phyloP scores from a whole-genome alignment of 2,329 filamentous ascomycete species.

The Colletotrichum caudatum region DNA sequence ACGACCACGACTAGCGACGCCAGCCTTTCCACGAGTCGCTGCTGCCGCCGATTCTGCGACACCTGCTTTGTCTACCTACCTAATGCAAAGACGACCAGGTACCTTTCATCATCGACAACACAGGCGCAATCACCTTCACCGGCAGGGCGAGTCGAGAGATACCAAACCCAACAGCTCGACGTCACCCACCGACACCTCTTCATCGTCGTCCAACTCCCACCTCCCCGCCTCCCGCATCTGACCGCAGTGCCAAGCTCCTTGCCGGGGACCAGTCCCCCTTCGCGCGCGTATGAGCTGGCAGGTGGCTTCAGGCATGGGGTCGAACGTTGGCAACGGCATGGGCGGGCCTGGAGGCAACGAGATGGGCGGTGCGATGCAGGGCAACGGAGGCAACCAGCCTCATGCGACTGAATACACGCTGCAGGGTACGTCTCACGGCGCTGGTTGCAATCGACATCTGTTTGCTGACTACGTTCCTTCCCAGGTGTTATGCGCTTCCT shows the following conservation, averaged over 20 bases:
- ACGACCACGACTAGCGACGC: conserved; percentile 26
- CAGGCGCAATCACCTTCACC: conserved; percentile 22
- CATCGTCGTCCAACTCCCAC: not conserved
- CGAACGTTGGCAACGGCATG: conserved; percentile 54
- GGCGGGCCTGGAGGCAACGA: conserved; percentile 55
- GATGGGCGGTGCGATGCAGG: conserved; percentile 60
- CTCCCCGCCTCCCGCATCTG: conserved; percentile 1
- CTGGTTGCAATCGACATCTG: not conserved
- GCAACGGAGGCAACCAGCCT: conserved; percentile 62
- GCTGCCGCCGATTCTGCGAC: conserved; percentile 2
- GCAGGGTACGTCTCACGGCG: conserved; percentile 57
- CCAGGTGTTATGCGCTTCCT: conserved; percentile 98
- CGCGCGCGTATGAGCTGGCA: conserved; percentile 52
- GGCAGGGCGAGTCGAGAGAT: conserved; percentile 16
- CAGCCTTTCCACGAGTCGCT: conserved; percentile 23
- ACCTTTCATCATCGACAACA: not conserved
- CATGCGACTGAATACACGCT: conserved; percentile 73
- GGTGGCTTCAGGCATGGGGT: conserved; percentile 55
- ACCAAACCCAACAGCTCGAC: conserved; percentile 7
- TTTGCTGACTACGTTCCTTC: conserved; percentile 12
- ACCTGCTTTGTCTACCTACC: not conserved
- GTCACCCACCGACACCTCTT: not conserved
- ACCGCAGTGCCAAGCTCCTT: conserved; percentile 25
- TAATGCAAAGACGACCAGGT: conserved; percentile 23
- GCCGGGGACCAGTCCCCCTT: conserved; percentile 37